phyloP scores from a whole-genome alignment of 805 yeast species.

The Candida lessepsii region DNA sequence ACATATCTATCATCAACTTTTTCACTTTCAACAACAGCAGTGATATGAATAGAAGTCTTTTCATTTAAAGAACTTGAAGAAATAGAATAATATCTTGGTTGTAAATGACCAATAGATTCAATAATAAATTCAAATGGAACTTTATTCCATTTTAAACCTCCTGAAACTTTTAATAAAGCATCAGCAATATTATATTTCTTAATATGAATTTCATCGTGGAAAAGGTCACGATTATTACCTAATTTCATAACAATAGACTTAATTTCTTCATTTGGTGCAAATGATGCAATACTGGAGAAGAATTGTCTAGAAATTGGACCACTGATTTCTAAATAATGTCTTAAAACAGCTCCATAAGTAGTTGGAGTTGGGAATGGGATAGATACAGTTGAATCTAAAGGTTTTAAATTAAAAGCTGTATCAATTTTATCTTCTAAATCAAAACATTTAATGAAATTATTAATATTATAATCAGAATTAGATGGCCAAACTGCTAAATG shows the following conservation, averaged over 20 bases:
- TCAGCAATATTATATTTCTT: slow-evolving; percentile 74
- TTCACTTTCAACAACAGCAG: slow-evolving; percentile 87
- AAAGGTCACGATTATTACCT: slow-evolving; percentile 65
- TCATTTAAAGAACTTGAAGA: slow-evolving; percentile 84
- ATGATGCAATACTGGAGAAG: slow-evolving; percentile 67
- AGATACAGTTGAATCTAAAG: slow-evolving; percentile 67
- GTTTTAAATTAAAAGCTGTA: slow-evolving; percentile 58
- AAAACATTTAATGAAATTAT: slow-evolving; percentile 62
- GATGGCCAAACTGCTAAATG: slow-evolving; percentile 95
- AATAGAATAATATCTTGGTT: slow-evolving; percentile 94
- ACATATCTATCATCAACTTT: slow-evolving; percentile 33
- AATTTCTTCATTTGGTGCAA: slow-evolving; percentile 69
- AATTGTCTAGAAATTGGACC: slow-evolving; percentile 94
- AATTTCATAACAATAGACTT: slow-evolving; percentile 51
- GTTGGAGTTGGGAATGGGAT: slow-evolving; percentile 76
- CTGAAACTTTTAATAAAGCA: slow-evolving; percentile 59
- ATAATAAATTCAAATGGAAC: slow-evolving; percentile 84
- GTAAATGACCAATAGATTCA: slow-evolving; percentile 77
- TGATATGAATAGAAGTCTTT: slow-evolving; percentile 72
- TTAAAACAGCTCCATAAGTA: slow-evolving; percentile 81
- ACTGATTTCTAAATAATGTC: slow-evolving; percentile 85
- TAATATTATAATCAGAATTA: slow-evolving; percentile 73
- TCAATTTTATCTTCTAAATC: slow-evolving; percentile 54
- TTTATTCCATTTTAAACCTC: slow-evolving; percentile 63
- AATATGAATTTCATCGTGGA: slow-evolving; percentile 61